Evolutionary conservation across 1,139 yeast species (phyloP), one percentile per base, ranked within the genome.

Genomic region (Yamadazyma atmosphaerica): DNA sequence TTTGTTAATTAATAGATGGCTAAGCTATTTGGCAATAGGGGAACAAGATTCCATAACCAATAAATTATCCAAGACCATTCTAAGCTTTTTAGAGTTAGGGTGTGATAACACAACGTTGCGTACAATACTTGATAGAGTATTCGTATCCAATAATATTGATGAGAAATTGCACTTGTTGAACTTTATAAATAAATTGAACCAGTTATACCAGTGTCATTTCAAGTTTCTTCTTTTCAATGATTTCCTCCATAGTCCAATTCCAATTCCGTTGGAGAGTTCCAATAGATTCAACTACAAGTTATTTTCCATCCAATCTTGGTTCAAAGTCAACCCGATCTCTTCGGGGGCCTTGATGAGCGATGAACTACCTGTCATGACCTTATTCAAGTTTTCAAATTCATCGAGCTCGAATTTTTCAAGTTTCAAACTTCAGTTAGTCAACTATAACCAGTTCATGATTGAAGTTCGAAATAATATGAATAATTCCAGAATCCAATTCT

Each of bases 251-350:
- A 34, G 55, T 47, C 36, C 54, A 1, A 41, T 60, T 10, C 49
- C 63, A 3, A 42, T 60, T 9, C 70, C 72, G 1, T 56, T 62
- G 34, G 45, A 44, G 8, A 46, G 43, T 24, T 54, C 47, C 12
- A 38, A 47, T 4, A 49, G 46, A 43, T 50, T 48, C 22, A 35
- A 52, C 15, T 55, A 35, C 16, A 48, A 42, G 25, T 7, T 36
- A 9, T 47, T 67, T 36, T 51, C 74, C 2, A 50, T 71, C 6
- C 66, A 64, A 22, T 45, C 66, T 1, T 70, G 76, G 74, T 57
- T 70, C 43, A 67, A 63, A 43, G 37, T 68, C 17, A 53, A 52
- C 33, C 44, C 39, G 54, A 36, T 47, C 7, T 13, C 29, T 36
- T 34, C 38, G 28, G 36, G 41, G 29, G 13, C 33, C 4, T 38